These are phyloP conservation scores for Serpula lacrymans DNA, from an alignment of 768 basidiomycete species.

Conservation along the genomic window DNA sequence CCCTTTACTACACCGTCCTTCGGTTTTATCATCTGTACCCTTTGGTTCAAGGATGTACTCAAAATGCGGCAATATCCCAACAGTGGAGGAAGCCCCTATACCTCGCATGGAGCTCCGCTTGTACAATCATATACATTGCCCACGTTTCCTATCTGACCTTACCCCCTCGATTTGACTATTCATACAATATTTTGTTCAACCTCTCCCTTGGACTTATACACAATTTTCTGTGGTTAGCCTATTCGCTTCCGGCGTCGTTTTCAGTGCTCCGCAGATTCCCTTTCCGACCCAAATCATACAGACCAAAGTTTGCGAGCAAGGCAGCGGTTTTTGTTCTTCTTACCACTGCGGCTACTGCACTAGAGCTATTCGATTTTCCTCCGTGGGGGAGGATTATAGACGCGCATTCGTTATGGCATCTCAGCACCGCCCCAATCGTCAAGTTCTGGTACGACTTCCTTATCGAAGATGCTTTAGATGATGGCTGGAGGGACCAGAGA, in stretches of 20 bases:
- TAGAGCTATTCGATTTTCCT: conserved; percentile 92
- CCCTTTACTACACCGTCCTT: conserved; percentile 73
- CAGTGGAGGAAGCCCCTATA: conserved; percentile 11
- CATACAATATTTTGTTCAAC: conserved; percentile 91
- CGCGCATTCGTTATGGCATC: conserved; percentile 93
- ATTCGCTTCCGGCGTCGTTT: conserved; percentile 51
- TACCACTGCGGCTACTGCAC: conserved; percentile 67
- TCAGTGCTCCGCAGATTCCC: conserved; percentile 55
- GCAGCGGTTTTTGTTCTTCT: conserved; percentile 60
- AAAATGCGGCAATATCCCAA: conserved; percentile 24
- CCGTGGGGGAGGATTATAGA: conserved; percentile 75
- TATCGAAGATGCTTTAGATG: conserved; percentile 65
- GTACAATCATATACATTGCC: conserved; percentile 51
- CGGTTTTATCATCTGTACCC: conserved; percentile 77
- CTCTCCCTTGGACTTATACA: conserved; percentile 71
- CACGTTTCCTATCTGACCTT: conserved; percentile 80
- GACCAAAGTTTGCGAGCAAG: conserved; percentile 51
- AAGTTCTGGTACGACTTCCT: conserved; percentile 86
- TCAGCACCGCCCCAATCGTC: conserved; percentile 75
- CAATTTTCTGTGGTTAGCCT: conserved; percentile 79
- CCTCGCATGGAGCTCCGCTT: conserved; percentile 47
- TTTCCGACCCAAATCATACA: conserved; percentile 49
- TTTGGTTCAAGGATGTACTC: conserved; percentile 15
- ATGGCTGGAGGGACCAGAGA: conserved; percentile 56
- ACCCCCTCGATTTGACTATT: conserved; percentile 83